Base-by-base conservation (phyloP, 1,284 basidiomycete species). In the Earliella scabrosa region DNA sequence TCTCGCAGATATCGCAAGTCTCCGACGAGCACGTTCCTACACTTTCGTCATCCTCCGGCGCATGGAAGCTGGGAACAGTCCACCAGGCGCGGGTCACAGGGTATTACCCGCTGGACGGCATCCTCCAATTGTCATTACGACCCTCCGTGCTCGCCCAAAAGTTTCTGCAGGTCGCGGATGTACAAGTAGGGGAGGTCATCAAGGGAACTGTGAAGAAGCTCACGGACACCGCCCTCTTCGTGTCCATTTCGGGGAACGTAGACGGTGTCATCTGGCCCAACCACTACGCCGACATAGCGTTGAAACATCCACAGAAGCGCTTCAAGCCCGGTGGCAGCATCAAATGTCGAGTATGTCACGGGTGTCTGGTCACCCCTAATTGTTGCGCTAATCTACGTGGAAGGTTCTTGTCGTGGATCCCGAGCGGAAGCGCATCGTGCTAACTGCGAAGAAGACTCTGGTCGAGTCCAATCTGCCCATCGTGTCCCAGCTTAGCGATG, bases 251-350 rank as follows among this genome's bases (percentile, higher is more conserved):
- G 14, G 93, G 92, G 8, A 92, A 83, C 58, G 86, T 97, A 31
- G 94, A 98, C 66, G 97, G 93, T 35, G 89, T 98, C 27, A 84
- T 98, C 27, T 98, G 94, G 88, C 95, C 97, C 0, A 82, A 87
- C 62, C 97, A 99, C 73, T 99, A 94, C 72, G 93, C 97, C 29
- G 96, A 98, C 70, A 95, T 99, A 66, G 75, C 78, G 32, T 81
- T 99, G 63, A 97, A 95, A 69, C 92, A 97, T 68, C 95, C 95
- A 23, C 86, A 93, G 62, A 95, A 92, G 75, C 86, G 92, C 61
- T 99, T 97, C 80, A 97, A 94, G 71, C 77, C 83, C 14, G 96
- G 95, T 27, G 80, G 83, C 4, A 84, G 73, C 45, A 90, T 99
- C 73, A 98, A 93, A 75, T 96, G 94, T 62, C 79, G 92, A 52